Base-by-base conservation (phyloP, 2,329 filamentous ascomycete species). In the Fusarium chlamydosporum region DNA sequence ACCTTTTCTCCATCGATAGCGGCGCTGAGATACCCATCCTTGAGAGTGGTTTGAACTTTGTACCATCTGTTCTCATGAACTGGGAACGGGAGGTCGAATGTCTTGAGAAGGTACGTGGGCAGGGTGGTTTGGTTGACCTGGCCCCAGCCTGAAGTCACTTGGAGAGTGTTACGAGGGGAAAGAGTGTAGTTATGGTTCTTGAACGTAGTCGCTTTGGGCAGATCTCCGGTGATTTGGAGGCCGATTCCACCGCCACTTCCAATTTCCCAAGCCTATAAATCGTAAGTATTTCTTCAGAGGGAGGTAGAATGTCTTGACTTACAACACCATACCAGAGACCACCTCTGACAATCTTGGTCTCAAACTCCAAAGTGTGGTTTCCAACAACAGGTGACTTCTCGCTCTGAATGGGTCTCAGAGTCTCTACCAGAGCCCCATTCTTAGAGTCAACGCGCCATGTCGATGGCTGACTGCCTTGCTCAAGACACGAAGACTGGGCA, bases 51-150 rank as follows among this genome's bases (percentile, higher is more conserved):
- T 15, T 34, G 26, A 12, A 60, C 51, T 7, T 33, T 46, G 35
- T 60, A 42, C 54, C 57, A 60, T 13, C 38, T 29, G 20, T 60
- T 35, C 37, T 60, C 54, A 9, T 60, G 33, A 6, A 59, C 29
- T 2, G 57, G 38, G 16, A 51, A 60, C 6, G 57, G 54, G 9
- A 60, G 20, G 35, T 60, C 26, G 10, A 38, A 20, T 6, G 57
- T 59, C 27, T 38, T 45, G 20, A 60, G 27, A n/a, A 59, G 38
- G n/a, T 60, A 60, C 11, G 57, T 59, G 2, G 42, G 42, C 3
- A 60, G 15, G 5, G 57, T 60, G 6, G 57, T 60, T 20, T 59
- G 57, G 15, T 60, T 60, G 18, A 60, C 35, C 29, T 59, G 56
- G 2, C 57, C 57, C 35, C 45, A 51, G 3, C 57, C 35, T 4